Conservation (phyloP, 2,329 filamentous ascomycete species). For the Ophiostoma angusticollis region DNA sequence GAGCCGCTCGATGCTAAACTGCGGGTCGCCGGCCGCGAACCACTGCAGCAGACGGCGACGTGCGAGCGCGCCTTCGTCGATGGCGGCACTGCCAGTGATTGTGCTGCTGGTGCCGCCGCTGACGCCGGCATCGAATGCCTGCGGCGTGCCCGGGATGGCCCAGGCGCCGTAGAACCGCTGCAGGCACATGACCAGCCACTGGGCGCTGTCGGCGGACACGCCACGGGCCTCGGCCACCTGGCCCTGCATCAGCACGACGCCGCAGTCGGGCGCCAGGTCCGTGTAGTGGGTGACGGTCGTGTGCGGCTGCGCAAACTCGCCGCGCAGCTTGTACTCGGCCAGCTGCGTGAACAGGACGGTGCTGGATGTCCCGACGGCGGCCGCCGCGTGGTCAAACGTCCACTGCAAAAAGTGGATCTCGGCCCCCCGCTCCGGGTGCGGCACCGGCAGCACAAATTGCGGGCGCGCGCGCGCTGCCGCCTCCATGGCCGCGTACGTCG, state of each 20-base stretch:
- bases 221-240: slow-evolving; percentile 63
- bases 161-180: slow-evolving; percentile 81
- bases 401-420: slow-evolving; percentile 97
- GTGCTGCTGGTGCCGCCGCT: slow-evolving; percentile 18
- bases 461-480: slow-evolving; percentile 60
- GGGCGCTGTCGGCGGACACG: slow-evolving; percentile 67
- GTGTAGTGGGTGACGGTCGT: slow-evolving; percentile 88
- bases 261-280: slow-evolving; percentile 62
- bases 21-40: slow-evolving; percentile 66
- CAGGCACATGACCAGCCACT: slow-evolving; percentile 81
- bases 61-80: slow-evolving; percentile 44
- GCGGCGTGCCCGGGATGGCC: slow-evolving; percentile 27
- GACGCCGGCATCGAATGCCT: no score
- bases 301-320: slow-evolving; percentile 81
- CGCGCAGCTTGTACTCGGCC: slow-evolving; percentile 81
- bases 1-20: slow-evolving; percentile 73
- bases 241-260: slow-evolving; percentile 77
- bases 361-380: slow-evolving; percentile 41
- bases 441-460: slow-evolving; percentile 82
- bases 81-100: slow-evolving; percentile 23
- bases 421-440: slow-evolving; percentile 53
- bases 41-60: slow-evolving; percentile 63
- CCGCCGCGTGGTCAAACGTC: slow-evolving; percentile 54
- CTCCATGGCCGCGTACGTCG: slow-evolving; percentile 63
- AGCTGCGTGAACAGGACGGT: slow-evolving; percentile 89